These are phyloP conservation scores for Parachaetomium inaequale DNA, from an alignment of 495 filamentous ascomycete species.

Conservation along the genomic window DNA sequence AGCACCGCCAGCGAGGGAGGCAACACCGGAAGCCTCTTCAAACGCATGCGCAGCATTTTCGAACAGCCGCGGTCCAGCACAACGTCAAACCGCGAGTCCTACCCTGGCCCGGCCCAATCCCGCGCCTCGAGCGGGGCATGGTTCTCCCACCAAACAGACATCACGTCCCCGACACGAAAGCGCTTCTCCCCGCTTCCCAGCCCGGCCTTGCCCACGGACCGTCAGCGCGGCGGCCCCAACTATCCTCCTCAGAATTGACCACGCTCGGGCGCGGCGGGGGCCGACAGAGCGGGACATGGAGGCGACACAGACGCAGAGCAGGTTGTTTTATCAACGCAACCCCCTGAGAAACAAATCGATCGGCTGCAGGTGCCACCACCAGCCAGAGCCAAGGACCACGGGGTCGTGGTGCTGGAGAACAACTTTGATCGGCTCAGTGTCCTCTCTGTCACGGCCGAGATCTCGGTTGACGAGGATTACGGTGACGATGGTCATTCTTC, in stretches of 20 bases:
- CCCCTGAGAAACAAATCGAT: too few species aligned
- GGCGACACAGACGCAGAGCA: not conserved
- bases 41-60: constrained; percentile 35
- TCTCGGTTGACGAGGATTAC: constrained; percentile 14
- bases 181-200: not conserved
- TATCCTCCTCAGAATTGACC: constrained; percentile 24
- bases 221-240: too few species aligned
- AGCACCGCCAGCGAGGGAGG: not conserved
- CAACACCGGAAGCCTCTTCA: constrained; percentile 26
- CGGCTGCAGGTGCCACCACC: not conserved
- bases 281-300: not conserved
- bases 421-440: constrained; percentile 22
- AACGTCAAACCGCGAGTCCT: not conserved
- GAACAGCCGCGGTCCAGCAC: constrained; percentile 20
- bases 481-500: not conserved
- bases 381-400: not conserved
- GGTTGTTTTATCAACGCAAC: too few species aligned
- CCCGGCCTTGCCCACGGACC: not conserved
- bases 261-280: constrained; percentile 25
- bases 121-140: not conserved
- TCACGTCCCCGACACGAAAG: not conserved
- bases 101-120: not conserved
- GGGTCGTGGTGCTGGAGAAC: not conserved
- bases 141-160: not conserved
- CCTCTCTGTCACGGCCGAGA: constrained; percentile 10